A percentile compares a stretch with the other conserved stretches of the same genome.
Conservation (phyloP, 2,329 filamentous ascomycete genomes). For the Clarireedia homoeocarpa region DNA sequence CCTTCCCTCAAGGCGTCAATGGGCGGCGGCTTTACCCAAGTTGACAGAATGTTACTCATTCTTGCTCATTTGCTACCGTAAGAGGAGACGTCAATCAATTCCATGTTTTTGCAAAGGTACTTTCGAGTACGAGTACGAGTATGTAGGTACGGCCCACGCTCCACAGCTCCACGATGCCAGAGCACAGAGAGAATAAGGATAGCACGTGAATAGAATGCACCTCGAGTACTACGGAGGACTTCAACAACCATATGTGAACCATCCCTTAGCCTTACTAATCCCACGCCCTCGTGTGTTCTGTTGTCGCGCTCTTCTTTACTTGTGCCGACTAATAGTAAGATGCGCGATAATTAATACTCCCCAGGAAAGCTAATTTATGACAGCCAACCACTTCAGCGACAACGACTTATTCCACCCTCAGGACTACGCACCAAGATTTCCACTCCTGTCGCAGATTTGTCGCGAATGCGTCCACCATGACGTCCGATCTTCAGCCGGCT, state of each 20-base stretch:
- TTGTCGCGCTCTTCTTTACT: not conserved
- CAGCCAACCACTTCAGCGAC: not conserved
- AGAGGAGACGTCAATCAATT: too few relatives aligned
- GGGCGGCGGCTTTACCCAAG: too few relatives aligned
- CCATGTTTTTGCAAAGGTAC: too few relatives aligned
- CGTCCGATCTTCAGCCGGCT: conserved; percentile 25
- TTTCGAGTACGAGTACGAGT: too few relatives aligned
- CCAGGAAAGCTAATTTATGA: not conserved
- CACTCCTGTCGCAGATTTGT: conserved; percentile 6
- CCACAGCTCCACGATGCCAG: too few relatives aligned
- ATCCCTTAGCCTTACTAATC: not conserved
- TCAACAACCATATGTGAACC: not conserved
- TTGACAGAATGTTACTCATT: not conserved
- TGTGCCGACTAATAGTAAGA: not conserved
- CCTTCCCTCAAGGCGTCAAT: too few relatives aligned
- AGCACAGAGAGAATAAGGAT: too few relatives aligned
- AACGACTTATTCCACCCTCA: not conserved
- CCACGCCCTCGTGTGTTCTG: not conserved
- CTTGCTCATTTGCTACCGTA: not conserved
- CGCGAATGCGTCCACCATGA: conserved; percentile 29
- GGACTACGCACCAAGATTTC: not conserved
- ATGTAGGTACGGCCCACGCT: too few relatives aligned
- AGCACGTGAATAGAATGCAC: too few relatives aligned
- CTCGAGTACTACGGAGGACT: too few relatives aligned
- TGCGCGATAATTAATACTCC: not conserved